These are phyloP conservation scores for Chaetomium globosum DNA, from an alignment of 2,329 filamentous ascomycete species.

Conservation along the genomic window DNA sequence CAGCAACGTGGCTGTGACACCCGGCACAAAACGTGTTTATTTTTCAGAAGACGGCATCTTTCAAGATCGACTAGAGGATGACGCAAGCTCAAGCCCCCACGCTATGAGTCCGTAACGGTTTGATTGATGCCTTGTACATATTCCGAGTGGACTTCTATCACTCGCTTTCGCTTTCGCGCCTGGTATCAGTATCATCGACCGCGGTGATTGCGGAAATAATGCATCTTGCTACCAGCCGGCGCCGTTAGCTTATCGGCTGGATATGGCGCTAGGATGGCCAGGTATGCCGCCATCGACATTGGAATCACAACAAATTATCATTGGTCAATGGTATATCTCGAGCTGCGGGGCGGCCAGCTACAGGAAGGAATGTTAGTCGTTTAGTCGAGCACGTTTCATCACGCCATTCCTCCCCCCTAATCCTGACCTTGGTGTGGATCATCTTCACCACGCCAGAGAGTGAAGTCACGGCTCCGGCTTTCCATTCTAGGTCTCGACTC, in stretches of 20 bases:
- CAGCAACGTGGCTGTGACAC: background rate
- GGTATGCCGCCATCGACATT: conserved; percentile 20
- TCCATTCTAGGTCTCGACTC: background rate
- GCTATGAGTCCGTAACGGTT: background rate
- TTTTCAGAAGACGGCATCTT: no score
- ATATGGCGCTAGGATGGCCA: conserved; percentile 4
- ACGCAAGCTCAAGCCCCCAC: conserved; percentile 10
- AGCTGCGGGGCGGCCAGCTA: background rate
- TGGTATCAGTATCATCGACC: background rate
- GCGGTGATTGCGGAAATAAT: conserved; percentile 26
- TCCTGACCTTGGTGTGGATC: conserved; percentile 1
- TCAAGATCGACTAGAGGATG: background rate
- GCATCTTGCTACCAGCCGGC: background rate
- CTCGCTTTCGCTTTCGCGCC: conserved; percentile 21
- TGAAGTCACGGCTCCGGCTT: background rate
- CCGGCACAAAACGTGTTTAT: background rate
- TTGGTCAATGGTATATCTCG: conserved; percentile 21
- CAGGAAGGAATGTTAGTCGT: conserved; percentile 25
- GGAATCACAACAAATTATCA: conserved; percentile 6
- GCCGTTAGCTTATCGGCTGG: background rate
- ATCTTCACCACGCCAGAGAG: background rate
- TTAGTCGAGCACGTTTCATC: conserved; percentile 32
- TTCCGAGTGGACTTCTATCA: background rate
- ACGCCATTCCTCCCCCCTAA: conserved; percentile 26
- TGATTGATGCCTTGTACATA: background rate